Evolutionary conservation across 2,329 filamentous ascomycete species (phyloP).

Genomic region (Daldinia sp.): DNA sequence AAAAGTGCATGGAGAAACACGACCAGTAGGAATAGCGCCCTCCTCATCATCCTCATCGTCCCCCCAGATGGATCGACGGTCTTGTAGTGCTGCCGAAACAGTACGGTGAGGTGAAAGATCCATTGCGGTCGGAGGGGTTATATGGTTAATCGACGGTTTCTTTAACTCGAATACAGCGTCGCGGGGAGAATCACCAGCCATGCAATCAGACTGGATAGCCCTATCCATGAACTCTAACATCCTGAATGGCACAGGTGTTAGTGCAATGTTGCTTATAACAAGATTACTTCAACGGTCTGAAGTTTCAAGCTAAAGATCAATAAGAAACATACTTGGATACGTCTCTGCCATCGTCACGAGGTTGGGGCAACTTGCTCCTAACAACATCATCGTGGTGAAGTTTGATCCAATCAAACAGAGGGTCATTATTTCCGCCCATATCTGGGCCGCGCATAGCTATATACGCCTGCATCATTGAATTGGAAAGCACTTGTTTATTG

Average conservation of each 20-base stretch:
- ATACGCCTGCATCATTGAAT: slow-evolving; percentile 43
- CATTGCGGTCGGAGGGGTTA: neutral
- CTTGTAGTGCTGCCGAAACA: slow-evolving; percentile 10
- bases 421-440: slow-evolving; percentile 30
- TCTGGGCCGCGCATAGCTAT: slow-evolving; percentile 42
- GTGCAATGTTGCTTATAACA: neutral
- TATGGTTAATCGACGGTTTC: slow-evolving; percentile 18
- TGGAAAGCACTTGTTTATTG: slow-evolving; percentile 35
- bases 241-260: slow-evolving; percentile 24
- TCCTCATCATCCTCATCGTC: slow-evolving; percentile 47
- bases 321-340: slow-evolving; percentile 33
- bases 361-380: neutral
- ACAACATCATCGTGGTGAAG: slow-evolving; percentile 1
- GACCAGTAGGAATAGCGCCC: slow-evolving; percentile 48
- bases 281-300: neutral
- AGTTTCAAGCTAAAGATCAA: neutral
- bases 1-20: slow-evolving; percentile 55
- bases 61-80: slow-evolving; percentile 23
- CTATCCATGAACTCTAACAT: slow-evolving; percentile 38
- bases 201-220: slow-evolving; percentile 25
- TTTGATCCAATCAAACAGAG: slow-evolving; percentile 41
- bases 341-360: slow-evolving; percentile 17
- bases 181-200: slow-evolving; percentile 35
- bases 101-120: neutral
- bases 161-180: slow-evolving; percentile 38